A percentile compares a stretch with the other conserved stretches of the same genome.
phyloP scores from a whole-genome alignment of 108 stramenopile species.

The Skeletonema tropicum region DNA sequence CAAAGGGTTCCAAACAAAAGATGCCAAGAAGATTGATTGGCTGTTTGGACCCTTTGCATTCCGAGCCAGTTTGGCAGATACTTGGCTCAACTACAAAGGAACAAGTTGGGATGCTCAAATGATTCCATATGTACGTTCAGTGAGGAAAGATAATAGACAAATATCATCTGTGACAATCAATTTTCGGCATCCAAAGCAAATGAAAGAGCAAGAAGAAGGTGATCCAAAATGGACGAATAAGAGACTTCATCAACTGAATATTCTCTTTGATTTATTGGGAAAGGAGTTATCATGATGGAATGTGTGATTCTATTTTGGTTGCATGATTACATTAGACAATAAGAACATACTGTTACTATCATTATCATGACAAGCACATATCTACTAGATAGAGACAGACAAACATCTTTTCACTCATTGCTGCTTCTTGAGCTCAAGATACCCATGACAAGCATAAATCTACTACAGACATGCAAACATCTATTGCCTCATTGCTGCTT shows the following conservation, averaged over 20 bases:
- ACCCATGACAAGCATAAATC: too few species aligned
- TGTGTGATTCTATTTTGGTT: too few species aligned
- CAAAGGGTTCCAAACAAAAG: slow-evolving; percentile 13
- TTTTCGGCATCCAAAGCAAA: slow-evolving; percentile 46
- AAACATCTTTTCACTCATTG: too few species aligned
- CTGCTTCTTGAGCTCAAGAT: too few species aligned
- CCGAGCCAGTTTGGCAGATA: slow-evolving; percentile 21
- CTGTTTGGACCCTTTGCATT: slow-evolving; percentile 64
- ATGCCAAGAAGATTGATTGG: slow-evolving; percentile 55
- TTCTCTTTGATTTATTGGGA: slow-evolving; percentile 53
- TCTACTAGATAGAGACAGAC: too few species aligned
- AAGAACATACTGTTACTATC: too few species aligned
- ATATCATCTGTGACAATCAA: slow-evolving; percentile 43
- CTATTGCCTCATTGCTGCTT: slow-evolving; percentile 55
- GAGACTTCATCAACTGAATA: slow-evolving; percentile 58
- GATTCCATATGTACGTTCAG: slow-evolving; percentile 51
- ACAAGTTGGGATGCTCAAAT: slow-evolving; percentile 68
- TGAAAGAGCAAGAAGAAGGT: slow-evolving; percentile 66
- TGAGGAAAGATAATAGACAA: slow-evolving; percentile 28
- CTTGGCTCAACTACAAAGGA: slow-evolving; percentile 56
- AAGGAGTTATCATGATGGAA: slow-evolving; percentile 19
- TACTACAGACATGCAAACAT: background rate
- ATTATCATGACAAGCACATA: too few species aligned
- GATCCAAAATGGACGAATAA: slow-evolving; percentile 47
- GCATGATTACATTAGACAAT: too few species aligned